phyloP scores from a whole-genome alignment of 331 rosid species.

The Dryas integrifolia region DNA sequence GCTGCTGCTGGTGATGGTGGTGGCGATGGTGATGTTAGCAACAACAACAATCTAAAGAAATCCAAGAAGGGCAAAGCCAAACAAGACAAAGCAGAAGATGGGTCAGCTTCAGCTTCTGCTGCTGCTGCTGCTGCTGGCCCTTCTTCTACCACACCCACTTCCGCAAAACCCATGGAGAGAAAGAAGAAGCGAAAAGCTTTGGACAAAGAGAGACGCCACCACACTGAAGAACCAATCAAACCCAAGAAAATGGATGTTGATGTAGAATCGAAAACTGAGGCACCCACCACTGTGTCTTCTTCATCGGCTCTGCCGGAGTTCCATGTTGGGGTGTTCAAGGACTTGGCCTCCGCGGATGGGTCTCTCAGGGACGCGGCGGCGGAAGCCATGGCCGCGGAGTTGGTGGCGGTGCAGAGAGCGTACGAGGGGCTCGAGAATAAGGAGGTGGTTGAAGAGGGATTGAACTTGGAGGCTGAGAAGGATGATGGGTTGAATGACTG shows the following conservation, averaged over 20 bases:
- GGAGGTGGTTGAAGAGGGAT: constrained; percentile 53
- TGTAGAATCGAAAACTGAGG: constrained; percentile 25
- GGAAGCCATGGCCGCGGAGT: constrained; percentile 62
- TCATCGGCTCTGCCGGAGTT: constrained; percentile 57
- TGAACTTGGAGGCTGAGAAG: constrained; percentile 88
- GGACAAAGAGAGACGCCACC: constrained; percentile 56
- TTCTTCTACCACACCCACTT: constrained; percentile 21
- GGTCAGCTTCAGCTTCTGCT: neutral
- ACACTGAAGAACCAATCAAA: constrained; percentile 15
- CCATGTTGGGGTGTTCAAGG: constrained; percentile 89
- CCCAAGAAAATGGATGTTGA: constrained; percentile 20
- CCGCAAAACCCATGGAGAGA: constrained; percentile 76
- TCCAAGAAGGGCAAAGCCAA: constrained; percentile 33
- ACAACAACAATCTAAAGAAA: constrained; percentile 34
- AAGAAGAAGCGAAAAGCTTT: constrained; percentile 72
- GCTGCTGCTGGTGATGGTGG: constrained; percentile 7
- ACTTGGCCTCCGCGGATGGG: constrained; percentile 55
- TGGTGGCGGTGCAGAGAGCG: constrained; percentile 69
- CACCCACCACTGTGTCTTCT: neutral
- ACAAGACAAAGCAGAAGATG: constrained; percentile 26
- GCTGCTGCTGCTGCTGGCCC: constrained; percentile 13
- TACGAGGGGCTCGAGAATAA: constrained; percentile 57
- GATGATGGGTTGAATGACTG: constrained; percentile 85
- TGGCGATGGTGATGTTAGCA: neutral
- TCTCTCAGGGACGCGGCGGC: constrained; percentile 55